phyloP scores from a whole-genome alignment of 768 basidiomycete species.

The Trametes meyenii region DNA sequence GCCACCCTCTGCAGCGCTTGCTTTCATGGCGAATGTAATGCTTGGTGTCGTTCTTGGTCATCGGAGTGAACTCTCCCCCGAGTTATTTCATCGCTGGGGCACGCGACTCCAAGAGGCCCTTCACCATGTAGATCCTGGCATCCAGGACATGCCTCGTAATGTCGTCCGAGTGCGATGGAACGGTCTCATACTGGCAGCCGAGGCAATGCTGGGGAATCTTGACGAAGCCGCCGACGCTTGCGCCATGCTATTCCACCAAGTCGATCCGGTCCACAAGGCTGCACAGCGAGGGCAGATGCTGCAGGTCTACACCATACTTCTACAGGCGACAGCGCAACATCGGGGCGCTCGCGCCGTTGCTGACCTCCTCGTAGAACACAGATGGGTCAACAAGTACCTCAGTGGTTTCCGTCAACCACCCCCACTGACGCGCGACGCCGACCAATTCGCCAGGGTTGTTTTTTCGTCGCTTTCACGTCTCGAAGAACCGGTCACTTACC shows the following conservation, averaged over 20 bases:
- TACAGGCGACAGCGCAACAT: constrained; percentile 40
- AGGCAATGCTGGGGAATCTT: constrained; percentile 42
- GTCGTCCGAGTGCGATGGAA: constrained; percentile 26
- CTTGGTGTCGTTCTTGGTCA: constrained; percentile 6
- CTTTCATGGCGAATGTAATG: constrained; percentile 11
- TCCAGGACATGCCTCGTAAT: constrained; percentile 28
- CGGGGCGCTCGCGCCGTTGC: constrained; percentile 39
- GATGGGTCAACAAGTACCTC: constrained; percentile 28
- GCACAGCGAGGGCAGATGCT: constrained; percentile 28
- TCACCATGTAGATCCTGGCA: constrained; percentile 30
- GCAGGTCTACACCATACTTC: constrained; percentile 43
- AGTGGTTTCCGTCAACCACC: background rate
- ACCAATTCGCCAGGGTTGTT: background rate
- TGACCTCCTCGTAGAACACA: constrained; percentile 44
- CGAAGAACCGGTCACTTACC: constrained; percentile 31
- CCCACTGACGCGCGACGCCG: background rate
- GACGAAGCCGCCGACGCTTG: constrained; percentile 37
- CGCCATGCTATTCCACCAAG: constrained; percentile 18
- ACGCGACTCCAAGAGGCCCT: constrained; percentile 40
- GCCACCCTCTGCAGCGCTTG: background rate
- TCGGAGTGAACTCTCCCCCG: constrained; percentile 21
- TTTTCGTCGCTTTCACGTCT: background rate
- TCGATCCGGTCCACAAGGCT: constrained; percentile 5
- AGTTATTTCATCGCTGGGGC: constrained; percentile 37
- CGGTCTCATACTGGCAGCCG: constrained; percentile 37